Conservation (phyloP, 768 basidiomycete species). For the Pholiota conissans region DNA sequence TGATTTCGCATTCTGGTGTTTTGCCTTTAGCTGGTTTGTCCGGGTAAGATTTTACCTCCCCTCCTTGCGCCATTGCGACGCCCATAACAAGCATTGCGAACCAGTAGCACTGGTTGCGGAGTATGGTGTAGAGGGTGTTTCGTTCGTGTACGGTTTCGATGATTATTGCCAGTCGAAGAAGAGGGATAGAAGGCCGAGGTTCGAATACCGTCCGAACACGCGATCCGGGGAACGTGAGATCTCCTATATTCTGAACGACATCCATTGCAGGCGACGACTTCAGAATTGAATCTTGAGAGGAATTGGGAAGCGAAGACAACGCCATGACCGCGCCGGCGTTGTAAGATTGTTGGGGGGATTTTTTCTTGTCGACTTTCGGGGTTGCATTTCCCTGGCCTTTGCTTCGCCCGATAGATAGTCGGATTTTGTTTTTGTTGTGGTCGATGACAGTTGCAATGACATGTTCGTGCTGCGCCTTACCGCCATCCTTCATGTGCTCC, state of each 20-base stretch:
- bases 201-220: neutral
- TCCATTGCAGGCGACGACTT: neutral
- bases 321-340: neutral
- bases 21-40: neutral
- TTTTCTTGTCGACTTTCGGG: neutral
- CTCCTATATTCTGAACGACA: neutral
- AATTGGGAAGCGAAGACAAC: neutral
- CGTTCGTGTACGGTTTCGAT: neutral
- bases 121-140: neutral
- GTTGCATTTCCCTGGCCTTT: neutral
- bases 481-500: neutral
- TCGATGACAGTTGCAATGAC: neutral
- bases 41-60: neutral
- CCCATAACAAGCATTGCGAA: neutral
- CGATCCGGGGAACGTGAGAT: neutral
- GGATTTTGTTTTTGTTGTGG: neutral
- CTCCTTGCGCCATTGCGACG: neutral
- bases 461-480: neutral
- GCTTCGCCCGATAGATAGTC: neutral
- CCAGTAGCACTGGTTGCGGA: neutral
- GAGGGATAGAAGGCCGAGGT: neutral
- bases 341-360: neutral
- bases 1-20: neutral
- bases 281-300: neutral
- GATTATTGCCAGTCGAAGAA: neutral